Conservation (phyloP, 2,329 filamentous ascomycete genomes). For the Epichloe gansuensis region DNA sequence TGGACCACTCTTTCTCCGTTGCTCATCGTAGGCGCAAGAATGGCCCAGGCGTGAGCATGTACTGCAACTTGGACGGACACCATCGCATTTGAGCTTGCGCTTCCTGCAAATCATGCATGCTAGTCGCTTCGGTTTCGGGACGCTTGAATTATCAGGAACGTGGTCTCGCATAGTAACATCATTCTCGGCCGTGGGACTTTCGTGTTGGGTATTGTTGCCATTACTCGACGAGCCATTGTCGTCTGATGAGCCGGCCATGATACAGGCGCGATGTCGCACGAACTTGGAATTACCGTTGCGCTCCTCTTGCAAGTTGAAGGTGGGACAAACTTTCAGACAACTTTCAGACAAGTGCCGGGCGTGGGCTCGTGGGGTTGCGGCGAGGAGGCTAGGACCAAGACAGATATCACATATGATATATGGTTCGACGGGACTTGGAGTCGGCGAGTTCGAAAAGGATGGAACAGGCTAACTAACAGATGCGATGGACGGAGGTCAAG, state of each 20-base stretch:
- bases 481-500: background rate
- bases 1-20: slow-evolving; percentile 84
- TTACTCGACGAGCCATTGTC: slow-evolving; percentile 22
- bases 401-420: no score
- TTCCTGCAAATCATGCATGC: slow-evolving; percentile 91
- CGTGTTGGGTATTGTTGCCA: slow-evolving; percentile 17
- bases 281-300: background rate
- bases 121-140: slow-evolving; percentile 79
- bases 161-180: slow-evolving; percentile 23
- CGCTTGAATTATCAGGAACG: slow-evolving; percentile 37
- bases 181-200: slow-evolving; percentile 22
- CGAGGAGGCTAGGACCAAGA: background rate
- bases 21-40: slow-evolving; percentile 81
- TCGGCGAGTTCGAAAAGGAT: background rate
- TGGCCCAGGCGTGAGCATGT: slow-evolving; percentile 82
- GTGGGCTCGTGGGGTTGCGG: slow-evolving; percentile 3
- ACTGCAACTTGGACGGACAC: slow-evolving; percentile 69
- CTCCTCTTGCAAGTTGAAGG: background rate
- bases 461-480: background rate
- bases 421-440: background rate
- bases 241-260: slow-evolving; percentile 26
- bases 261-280: background rate
- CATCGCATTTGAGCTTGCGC: slow-evolving; percentile 84
- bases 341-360: background rate
- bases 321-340: background rate